Evolutionary conservation across 805 yeast genomes (phyloP).

Genomic region (Teunomyces tritomae): DNA sequence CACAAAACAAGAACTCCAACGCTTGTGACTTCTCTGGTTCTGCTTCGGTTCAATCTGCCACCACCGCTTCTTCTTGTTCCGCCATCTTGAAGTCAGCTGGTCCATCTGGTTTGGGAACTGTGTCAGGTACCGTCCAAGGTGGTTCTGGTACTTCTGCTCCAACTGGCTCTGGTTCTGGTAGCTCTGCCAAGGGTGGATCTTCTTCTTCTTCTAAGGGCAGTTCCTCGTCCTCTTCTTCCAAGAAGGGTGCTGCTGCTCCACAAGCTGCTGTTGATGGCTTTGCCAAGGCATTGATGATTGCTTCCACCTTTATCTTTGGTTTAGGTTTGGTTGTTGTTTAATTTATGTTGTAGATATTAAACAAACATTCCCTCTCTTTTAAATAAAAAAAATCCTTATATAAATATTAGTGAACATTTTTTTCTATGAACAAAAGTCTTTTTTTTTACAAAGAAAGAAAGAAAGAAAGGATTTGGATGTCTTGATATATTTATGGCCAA

Average conservation of each 20-base stretch:
- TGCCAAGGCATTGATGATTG: conserved; percentile 21
- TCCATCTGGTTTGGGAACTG: conserved; percentile 60
- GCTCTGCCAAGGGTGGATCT: conserved; percentile 10
- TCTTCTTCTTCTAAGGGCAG: conserved; percentile 12
- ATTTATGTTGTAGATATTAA: background rate
- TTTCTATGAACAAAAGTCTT: too few relatives aligned
- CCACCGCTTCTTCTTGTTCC: conserved; percentile 54
- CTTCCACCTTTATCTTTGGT: conserved; percentile 25
- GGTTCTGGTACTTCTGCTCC: conserved; percentile 29
- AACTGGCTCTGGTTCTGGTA: conserved; percentile 24
- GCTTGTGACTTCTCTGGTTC: conserved; percentile 43
- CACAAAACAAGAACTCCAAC: conserved; percentile 19
- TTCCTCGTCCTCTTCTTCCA: conserved; percentile 17
- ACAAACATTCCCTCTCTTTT: background rate
- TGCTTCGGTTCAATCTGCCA: conserved; percentile 42
- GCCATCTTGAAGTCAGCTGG: conserved; percentile 66
- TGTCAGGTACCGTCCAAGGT: conserved; percentile 34
- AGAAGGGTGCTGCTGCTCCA: conserved; percentile 17
- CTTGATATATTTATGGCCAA: too few relatives aligned
- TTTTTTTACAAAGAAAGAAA: too few relatives aligned
- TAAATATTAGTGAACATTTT: background rate
- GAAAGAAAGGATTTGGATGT: too few relatives aligned
- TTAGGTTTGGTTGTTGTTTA: conserved; percentile 23
- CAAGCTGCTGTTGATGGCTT: conserved; percentile 13
- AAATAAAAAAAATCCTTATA: background rate